Conservation (phyloP, 768 basidiomycete genomes). For the Pseudohyphozyma bogoriensis region DNA sequence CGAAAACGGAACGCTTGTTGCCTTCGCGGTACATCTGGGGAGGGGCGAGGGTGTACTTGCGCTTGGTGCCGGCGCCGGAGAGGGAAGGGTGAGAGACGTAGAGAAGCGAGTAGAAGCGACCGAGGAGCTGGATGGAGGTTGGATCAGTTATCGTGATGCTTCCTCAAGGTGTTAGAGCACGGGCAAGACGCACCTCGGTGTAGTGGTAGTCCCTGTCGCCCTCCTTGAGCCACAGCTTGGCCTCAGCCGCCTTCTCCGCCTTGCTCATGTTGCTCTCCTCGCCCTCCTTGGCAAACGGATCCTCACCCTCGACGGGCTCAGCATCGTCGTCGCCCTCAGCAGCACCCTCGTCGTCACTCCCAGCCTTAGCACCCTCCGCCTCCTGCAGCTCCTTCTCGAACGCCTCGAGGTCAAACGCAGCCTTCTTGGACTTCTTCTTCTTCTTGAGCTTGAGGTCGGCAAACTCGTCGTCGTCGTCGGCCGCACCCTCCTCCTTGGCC, state of each 20-base stretch:
- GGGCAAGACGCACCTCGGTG: conserved; percentile 54
- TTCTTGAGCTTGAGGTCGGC: conserved; percentile 58
- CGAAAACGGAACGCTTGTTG: conserved; percentile 96
- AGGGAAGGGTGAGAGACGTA: conserved; percentile 90
- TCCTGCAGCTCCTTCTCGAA: conserved; percentile 56
- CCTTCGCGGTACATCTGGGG: conserved; percentile 88
- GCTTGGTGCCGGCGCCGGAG: conserved; percentile 57
- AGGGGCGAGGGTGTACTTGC: conserved; percentile 87
- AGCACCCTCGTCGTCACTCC: conserved; percentile 31
- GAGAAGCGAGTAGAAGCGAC: conserved; percentile 79
- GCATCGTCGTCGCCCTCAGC: conserved; percentile 26
- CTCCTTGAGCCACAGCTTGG: conserved; percentile 61
- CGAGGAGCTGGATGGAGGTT: conserved; percentile 56
- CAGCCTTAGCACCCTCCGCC: conserved; percentile 31
- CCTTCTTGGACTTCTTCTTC: conserved; percentile 56
- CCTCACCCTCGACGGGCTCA: conserved; percentile 32
- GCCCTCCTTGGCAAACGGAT: conserved; percentile 28
- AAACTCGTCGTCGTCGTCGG: conserved; percentile 29
- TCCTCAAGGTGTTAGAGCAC: too few species aligned
- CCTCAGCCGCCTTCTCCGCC: conserved; percentile 65
- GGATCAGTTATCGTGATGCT: too few species aligned
- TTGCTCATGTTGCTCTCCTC: conserved; percentile 27
- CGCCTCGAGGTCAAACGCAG: conserved; percentile 77
- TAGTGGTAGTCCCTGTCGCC: conserved; percentile 96
- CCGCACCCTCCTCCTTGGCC: conserved; percentile 48